Conservation (phyloP, 2,329 filamentous ascomycete genomes). For the Orbilia ellipsospora region DNA sequence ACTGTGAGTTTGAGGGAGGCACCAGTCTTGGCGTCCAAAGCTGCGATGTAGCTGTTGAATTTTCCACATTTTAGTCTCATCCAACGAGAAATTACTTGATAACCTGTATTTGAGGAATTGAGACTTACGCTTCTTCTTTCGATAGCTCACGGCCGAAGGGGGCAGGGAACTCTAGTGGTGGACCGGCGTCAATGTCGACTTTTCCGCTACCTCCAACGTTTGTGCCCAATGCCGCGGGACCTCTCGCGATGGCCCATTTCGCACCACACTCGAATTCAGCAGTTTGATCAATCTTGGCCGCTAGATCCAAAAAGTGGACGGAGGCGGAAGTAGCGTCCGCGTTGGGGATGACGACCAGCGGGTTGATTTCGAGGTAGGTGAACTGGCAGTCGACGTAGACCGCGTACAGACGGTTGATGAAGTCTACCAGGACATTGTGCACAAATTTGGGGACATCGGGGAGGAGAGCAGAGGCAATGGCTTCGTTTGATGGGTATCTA, state of each 20-base stretch:
- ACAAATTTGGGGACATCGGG: conserved; percentile 94
- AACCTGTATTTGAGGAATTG: not conserved
- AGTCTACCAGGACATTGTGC: conserved; percentile 98
- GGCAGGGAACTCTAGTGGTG: conserved; percentile 98
- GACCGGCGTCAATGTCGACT: conserved; percentile 93
- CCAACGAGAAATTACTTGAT: not conserved
- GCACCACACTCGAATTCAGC: conserved; percentile 99
- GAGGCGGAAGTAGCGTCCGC: conserved; percentile 88
- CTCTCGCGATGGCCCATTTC: conserved; percentile 97
- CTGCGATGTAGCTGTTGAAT: conserved; percentile 78
- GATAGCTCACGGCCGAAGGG: conserved; percentile 97
- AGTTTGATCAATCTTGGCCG: conserved; percentile 98
- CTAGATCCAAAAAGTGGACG: conserved; percentile 97
- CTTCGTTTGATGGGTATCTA: conserved; percentile 88
- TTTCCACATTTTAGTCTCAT: not conserved
- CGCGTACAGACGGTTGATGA: conserved; percentile 97
- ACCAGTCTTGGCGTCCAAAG: conserved; percentile 99
- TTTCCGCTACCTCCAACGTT: conserved; percentile 76
- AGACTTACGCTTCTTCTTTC: conserved; percentile 84
- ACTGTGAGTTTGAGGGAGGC: conserved; percentile 98
- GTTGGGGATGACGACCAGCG: conserved; percentile 96
- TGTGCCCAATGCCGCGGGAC: conserved; percentile 86
- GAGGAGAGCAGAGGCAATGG: conserved; percentile 85
- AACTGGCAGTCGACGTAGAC: conserved; percentile 99
- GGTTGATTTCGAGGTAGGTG: conserved; percentile 99